These are phyloP conservation scores for Aspergillus baeticus DNA, from an alignment of 495 filamentous ascomycete species.

Conservation along the genomic window DNA sequence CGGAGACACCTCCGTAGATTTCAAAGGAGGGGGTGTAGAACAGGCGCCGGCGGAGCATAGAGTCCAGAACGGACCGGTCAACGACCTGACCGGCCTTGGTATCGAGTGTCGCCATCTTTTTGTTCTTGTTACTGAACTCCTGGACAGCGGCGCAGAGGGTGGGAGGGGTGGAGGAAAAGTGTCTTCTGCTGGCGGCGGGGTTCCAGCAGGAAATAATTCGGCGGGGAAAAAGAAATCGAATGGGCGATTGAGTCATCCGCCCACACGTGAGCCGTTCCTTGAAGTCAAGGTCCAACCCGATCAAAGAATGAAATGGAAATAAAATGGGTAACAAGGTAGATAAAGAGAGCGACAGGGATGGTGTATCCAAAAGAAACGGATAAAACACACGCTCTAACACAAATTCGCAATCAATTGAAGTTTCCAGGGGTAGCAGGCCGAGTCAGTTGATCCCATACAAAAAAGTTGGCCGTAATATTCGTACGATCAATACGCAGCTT, in stretches of 20 bases:
- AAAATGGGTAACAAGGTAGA: not conserved
- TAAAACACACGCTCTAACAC: not conserved
- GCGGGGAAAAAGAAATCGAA: slow-evolving; percentile 40
- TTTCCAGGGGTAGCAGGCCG: slow-evolving; percentile 5
- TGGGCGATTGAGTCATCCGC: slow-evolving; percentile 49
- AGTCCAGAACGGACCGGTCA: slow-evolving; percentile 76
- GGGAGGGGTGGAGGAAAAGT: slow-evolving; percentile 24
- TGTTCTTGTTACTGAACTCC: slow-evolving; percentile 25
- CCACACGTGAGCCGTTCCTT: slow-evolving; percentile 25
- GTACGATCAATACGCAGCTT: not conserved
- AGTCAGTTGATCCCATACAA: not conserved
- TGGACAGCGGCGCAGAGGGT: slow-evolving; percentile 16
- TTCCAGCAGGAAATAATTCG: slow-evolving; percentile 21
- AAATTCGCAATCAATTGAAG: not conserved
- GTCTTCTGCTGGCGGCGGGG: slow-evolving; percentile 17
- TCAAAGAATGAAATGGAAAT: not conserved
- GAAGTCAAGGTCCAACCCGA: not conserved
- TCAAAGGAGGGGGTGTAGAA: slow-evolving; percentile 97
- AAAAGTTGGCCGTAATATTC: not conserved
- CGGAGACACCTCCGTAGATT: slow-evolving; percentile 83
- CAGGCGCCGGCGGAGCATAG: slow-evolving; percentile 78
- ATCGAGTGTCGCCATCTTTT: slow-evolving; percentile 60
- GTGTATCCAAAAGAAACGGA: not conserved
- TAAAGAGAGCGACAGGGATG: not conserved
- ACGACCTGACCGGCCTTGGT: slow-evolving; percentile 88